Evolutionary conservation across 306 rosid genomes (phyloP).

Genomic region (Casuarina cunninghamiana): DNA sequence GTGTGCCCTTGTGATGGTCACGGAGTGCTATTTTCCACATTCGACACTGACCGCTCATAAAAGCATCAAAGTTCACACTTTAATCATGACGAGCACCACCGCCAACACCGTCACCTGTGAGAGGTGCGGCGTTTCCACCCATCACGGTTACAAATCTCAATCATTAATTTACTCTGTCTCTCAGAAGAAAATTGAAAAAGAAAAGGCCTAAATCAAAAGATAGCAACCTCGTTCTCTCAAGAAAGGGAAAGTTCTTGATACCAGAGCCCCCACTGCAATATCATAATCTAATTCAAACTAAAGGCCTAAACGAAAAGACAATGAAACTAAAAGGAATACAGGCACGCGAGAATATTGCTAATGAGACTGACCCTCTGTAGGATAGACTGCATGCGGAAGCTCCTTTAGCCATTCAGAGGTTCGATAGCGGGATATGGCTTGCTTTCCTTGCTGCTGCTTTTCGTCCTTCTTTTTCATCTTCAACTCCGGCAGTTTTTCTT

Average conservation of each 20-base stretch:
- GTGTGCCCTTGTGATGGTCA: constrained; percentile 58
- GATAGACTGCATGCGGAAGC: constrained; percentile 58
- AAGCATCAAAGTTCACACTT: constrained; percentile 61
- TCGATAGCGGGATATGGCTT: constrained; percentile 70
- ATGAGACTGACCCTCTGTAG: constrained; percentile 30
- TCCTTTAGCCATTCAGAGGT: constrained; percentile 74
- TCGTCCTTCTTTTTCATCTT: constrained; percentile 45
- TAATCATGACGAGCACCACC: constrained; percentile 70
- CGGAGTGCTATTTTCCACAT: constrained; percentile 25
- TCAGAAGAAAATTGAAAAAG: not conserved
- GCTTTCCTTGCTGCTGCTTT: constrained; percentile 48
- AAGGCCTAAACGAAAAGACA: constrained; percentile 31
- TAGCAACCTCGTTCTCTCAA: constrained; percentile 28
- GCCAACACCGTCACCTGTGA: constrained; percentile 30
- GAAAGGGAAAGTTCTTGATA: constrained; percentile 36
- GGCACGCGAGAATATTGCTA: constrained; percentile 16
- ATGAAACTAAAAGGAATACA: constrained; percentile 23
- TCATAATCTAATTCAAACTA: constrained; percentile 46
- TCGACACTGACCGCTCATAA: constrained; percentile 33
- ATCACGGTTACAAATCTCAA: constrained; percentile 34
- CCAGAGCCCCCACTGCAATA: constrained; percentile 34
- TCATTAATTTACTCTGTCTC: constrained; percentile 16
- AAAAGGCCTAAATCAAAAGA: not conserved
- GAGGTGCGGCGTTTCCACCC: constrained; percentile 33
- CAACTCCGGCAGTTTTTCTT: constrained; percentile 46